Percentiles rank a stretch among this genome's conserved stretches.
Evolutionary conservation across 805 yeast genomes (phyloP).

Genomic region (Zygosaccharomyces bailii): DNA sequence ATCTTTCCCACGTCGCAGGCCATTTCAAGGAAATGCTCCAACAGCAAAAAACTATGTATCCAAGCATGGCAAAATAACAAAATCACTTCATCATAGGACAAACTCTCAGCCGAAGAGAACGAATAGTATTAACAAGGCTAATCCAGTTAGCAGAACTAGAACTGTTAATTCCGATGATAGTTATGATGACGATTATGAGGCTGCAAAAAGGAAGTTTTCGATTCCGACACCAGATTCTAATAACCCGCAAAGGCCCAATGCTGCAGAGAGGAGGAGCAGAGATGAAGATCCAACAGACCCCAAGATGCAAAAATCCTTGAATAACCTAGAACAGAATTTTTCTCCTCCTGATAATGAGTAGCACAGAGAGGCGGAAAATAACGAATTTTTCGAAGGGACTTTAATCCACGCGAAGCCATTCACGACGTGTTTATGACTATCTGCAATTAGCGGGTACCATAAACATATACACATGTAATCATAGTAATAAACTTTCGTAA

Average conservation of each 20-base stretch:
- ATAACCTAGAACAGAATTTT: not conserved
- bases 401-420: not conserved
- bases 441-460: not conserved
- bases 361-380: not conserved
- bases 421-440: not conserved
- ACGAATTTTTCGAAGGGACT: not conserved
- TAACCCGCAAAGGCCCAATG: slow-evolving; percentile 5
- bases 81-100: slow-evolving; percentile 18
- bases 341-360: not conserved
- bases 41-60: slow-evolving; percentile 14
- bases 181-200: slow-evolving; percentile 8
- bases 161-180: not conserved
- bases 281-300: not conserved
- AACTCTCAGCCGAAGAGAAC: slow-evolving; percentile 14
- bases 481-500: slow-evolving; percentile 3
- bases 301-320: not conserved
- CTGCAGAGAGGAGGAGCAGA: not conserved
- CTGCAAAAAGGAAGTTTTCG: slow-evolving; percentile 10
- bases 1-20: slow-evolving; percentile 17
- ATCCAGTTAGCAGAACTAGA: slow-evolving; percentile 4
- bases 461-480: slow-evolving; percentile 2
- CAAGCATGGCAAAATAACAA: slow-evolving; percentile 18
- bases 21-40: slow-evolving; percentile 12
- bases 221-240: slow-evolving; percentile 22
- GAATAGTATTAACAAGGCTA: not conserved